These are phyloP conservation scores for Cyanodermella asteris DNA, from an alignment of 2,329 filamentous ascomycete genomes.

Conservation along the genomic window DNA sequence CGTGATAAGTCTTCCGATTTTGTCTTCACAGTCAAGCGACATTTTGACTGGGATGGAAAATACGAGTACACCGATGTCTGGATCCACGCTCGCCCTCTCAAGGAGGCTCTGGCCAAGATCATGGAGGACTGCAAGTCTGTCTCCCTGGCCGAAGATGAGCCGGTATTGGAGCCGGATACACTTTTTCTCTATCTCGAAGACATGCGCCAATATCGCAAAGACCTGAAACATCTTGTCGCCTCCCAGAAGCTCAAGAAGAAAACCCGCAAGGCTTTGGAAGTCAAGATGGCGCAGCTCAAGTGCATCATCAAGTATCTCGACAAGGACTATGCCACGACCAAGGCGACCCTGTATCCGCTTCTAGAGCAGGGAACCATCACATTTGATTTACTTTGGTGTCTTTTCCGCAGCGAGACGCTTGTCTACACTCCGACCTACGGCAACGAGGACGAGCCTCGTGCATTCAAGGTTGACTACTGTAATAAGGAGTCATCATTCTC, in stretches of 20 bases:
- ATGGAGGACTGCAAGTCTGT: slow-evolving; percentile 60
- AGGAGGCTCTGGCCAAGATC: slow-evolving; percentile 46
- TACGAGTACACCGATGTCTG: slow-evolving; percentile 55
- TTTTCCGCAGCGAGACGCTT: slow-evolving; percentile 73
- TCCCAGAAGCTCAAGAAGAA: slow-evolving; percentile 28
- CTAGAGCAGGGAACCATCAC: slow-evolving; percentile 67
- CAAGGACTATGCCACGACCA: slow-evolving; percentile 55
- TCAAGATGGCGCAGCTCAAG: slow-evolving; percentile 38
- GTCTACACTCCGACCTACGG: slow-evolving; percentile 61
- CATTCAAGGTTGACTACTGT: slow-evolving; percentile 61
- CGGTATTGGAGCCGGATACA: slow-evolving; percentile 49
- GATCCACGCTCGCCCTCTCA: slow-evolving; percentile 62
- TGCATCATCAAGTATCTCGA: slow-evolving; percentile 57
- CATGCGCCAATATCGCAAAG: slow-evolving; percentile 40
- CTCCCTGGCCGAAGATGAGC: slow-evolving; percentile 59
- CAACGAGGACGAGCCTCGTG: slow-evolving; percentile 50
- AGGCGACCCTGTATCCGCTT: slow-evolving; percentile 62
- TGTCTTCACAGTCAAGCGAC: slow-evolving; percentile 62
- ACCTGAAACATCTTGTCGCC: slow-evolving; percentile 41
- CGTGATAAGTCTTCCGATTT: slow-evolving; percentile 52
- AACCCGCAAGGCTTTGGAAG: slow-evolving; percentile 14
- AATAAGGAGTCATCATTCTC: slow-evolving; percentile 48
- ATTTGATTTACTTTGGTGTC: slow-evolving; percentile 69
- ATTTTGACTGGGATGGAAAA: slow-evolving; percentile 68
- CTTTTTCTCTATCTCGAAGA: slow-evolving; percentile 61